Evolutionary conservation across 2,329 filamentous ascomycete genomes (phyloP).

Genomic region (Xylariales sp.): DNA sequence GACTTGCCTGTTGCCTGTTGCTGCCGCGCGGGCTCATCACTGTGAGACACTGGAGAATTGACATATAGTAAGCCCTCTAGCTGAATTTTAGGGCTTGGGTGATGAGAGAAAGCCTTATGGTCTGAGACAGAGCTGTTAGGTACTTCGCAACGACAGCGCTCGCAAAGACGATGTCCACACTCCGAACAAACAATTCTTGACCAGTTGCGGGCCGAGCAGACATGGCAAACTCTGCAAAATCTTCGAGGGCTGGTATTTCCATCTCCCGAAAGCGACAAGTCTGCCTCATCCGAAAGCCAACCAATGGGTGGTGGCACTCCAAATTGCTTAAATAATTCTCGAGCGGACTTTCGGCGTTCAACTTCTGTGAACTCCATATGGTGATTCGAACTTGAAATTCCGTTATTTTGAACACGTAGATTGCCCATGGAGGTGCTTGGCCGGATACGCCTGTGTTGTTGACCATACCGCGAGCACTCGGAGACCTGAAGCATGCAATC

Average conservation of each 20-base stretch:
- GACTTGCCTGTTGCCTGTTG: background rate
- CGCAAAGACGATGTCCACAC: conserved; percentile 48
- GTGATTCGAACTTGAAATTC: no score
- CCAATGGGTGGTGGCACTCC: conserved; percentile 40
- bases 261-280: conserved; percentile 23
- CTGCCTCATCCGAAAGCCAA: conserved; percentile 40
- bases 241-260: conserved; percentile 23
- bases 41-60: conserved; percentile 4
- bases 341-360: conserved; percentile 34
- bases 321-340: conserved; percentile 43
- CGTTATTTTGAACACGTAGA: no score
- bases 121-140: conserved; percentile 15
- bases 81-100: conserved; percentile 10
- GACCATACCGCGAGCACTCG: conserved; percentile 1
- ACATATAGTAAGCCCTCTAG: conserved; percentile 11
- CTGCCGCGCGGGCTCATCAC: background rate
- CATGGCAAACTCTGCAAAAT: conserved; percentile 39
- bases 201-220: conserved; percentile 39
- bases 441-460: conserved; percentile 3
- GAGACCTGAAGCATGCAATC: conserved; percentile 1
- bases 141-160: conserved; percentile 37
- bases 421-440: conserved; percentile 12
- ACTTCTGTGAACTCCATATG: no score
- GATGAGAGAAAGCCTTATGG: conserved; percentile 16
- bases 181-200: conserved; percentile 35